Percentiles rank a stretch among this genome's conserved stretches.
phyloP scores from a whole-genome alignment of 371 early-diverging fungal genomes.

The Mucor indicus region DNA sequence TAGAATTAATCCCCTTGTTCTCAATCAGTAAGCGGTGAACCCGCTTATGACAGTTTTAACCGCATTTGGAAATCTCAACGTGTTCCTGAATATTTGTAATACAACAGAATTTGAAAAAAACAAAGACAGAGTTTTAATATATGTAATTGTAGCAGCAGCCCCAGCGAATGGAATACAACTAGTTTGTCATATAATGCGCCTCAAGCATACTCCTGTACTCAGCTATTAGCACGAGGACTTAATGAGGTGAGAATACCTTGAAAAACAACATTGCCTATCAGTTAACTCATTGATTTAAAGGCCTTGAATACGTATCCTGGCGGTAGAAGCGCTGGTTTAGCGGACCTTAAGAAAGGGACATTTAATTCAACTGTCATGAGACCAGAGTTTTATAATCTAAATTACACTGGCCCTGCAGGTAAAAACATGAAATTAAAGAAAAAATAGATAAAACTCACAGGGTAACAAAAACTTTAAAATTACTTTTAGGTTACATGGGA shows the following conservation, averaged over 20 bases:
- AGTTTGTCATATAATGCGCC: slow-evolving; percentile 40
- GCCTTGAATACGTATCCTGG: slow-evolving; percentile 35
- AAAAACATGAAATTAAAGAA: neutral
- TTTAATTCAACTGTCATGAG: slow-evolving; percentile 38
- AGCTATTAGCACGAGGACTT: slow-evolving; percentile 36
- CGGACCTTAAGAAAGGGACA: slow-evolving; percentile 15
- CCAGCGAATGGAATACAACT: slow-evolving; percentile 22
- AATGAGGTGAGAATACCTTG: slow-evolving; percentile 25
- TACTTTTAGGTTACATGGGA: slow-evolving; percentile 14
- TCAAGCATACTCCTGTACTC: slow-evolving; percentile 37
- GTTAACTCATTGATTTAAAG: slow-evolving; percentile 11
- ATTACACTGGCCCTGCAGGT: slow-evolving; percentile 48
- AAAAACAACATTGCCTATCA: no score
- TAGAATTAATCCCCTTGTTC: neutral
- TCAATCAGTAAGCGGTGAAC: slow-evolving; percentile 32
- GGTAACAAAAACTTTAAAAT: neutral
- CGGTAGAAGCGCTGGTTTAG: slow-evolving; percentile 27
- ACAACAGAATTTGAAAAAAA: neutral
- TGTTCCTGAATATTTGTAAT: slow-evolving; percentile 22
- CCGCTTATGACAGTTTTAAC: slow-evolving; percentile 28
- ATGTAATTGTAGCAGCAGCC: slow-evolving; percentile 9
- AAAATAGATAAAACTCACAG: neutral
- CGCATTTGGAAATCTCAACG: slow-evolving; percentile 24
- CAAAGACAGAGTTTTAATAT: neutral
- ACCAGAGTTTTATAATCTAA: slow-evolving; percentile 34